Evolutionary conservation across 2,329 filamentous ascomycete species (phyloP).

Genomic region (Coniochaeta ligniaria): DNA sequence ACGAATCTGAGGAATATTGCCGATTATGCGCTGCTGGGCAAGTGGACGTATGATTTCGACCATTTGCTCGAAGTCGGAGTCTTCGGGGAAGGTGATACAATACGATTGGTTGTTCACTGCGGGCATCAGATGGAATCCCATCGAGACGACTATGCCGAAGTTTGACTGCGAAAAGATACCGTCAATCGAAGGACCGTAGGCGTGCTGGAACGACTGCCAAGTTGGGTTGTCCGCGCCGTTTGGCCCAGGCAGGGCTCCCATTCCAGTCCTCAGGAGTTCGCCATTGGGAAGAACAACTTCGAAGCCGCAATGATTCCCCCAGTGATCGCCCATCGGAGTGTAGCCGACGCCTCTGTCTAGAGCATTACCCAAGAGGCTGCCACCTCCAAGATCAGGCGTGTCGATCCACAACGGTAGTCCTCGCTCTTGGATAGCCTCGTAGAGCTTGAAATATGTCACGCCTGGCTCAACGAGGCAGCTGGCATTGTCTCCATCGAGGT

Average conservation of each 20-base stretch:
- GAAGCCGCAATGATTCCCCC: conserved; percentile 32
- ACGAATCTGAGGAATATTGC: conserved; percentile 38
- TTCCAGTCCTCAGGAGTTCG: conserved; percentile 37
- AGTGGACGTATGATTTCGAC: conserved; percentile 29
- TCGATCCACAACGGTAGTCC: conserved; percentile 35
- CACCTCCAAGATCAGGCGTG: conserved; percentile 32
- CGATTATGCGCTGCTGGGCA: conserved; percentile 32
- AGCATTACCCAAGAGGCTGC: conserved; percentile 36
- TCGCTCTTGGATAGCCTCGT: conserved; percentile 35
- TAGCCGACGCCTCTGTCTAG: conserved; percentile 37
- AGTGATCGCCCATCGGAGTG: conserved; percentile 35
- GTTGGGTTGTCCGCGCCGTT: conserved; percentile 26
- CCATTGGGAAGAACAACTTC: conserved; percentile 39
- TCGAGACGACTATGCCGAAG: conserved; percentile 47
- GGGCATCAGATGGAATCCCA: conserved; percentile 40
- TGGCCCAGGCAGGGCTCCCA: conserved; percentile 36
- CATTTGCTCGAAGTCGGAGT: conserved; percentile 25
- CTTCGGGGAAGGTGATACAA: conserved; percentile 32
- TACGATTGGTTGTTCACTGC: conserved; percentile 26
- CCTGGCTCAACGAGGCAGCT: conserved; percentile 48
- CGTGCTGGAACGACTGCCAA: conserved; percentile 31
- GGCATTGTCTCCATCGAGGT: conserved; percentile 41
- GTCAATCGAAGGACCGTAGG: conserved; percentile 32
- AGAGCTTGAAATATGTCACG: conserved; percentile 43
- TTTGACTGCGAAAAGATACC: conserved; percentile 46